A percentile compares a stretch with the other conserved stretches of the same genome.
phyloP scores from a whole-genome alignment of 148 eudicot genomes.

The Rhododendron mucronatum region DNA sequence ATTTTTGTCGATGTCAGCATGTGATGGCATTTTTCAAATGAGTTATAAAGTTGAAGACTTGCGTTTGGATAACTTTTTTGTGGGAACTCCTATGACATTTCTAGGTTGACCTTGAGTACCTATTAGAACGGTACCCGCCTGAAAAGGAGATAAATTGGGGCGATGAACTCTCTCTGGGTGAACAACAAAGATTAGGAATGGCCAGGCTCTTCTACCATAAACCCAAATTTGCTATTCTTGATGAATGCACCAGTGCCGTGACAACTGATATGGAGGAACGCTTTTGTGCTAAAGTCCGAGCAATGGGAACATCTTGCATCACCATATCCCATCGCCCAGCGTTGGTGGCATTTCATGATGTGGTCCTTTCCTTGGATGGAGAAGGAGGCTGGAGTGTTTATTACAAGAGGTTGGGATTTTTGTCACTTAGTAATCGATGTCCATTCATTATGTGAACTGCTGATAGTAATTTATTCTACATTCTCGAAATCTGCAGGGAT shows the following conservation, averaged over 20 bases:
- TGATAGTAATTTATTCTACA: slow-evolving; percentile 13
- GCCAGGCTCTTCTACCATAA: slow-evolving; percentile 98
- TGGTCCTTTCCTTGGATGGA: slow-evolving; percentile 91
- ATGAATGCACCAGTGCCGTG: slow-evolving; percentile 99
- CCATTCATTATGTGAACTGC: slow-evolving; percentile 1
- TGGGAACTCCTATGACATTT: neutral
- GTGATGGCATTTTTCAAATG: neutral
- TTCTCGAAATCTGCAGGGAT: slow-evolving; percentile 38
- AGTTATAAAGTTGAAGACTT: slow-evolving; percentile 6
- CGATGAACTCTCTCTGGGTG: slow-evolving; percentile 90
- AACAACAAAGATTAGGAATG: slow-evolving; percentile 97
- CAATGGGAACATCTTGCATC: slow-evolving; percentile 98
- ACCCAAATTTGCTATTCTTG: slow-evolving; percentile 97
- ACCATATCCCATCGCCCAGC: slow-evolving; percentile 99
- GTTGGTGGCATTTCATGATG: slow-evolving; percentile 95
- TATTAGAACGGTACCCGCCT: slow-evolving; percentile 85
- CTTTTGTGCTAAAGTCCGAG: slow-evolving; percentile 93
- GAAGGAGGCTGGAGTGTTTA: slow-evolving; percentile 98
- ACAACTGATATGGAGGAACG: slow-evolving; percentile 99
- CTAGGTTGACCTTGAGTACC: slow-evolving; percentile 96
- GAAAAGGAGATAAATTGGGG: slow-evolving; percentile 98
- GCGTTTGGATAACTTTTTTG: neutral
- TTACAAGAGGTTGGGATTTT: slow-evolving; percentile 55
- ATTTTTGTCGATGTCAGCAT: neutral
- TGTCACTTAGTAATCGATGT: neutral